Conservation (phyloP, 768 basidiomycete species). For the Tremella mesenterica region DNA sequence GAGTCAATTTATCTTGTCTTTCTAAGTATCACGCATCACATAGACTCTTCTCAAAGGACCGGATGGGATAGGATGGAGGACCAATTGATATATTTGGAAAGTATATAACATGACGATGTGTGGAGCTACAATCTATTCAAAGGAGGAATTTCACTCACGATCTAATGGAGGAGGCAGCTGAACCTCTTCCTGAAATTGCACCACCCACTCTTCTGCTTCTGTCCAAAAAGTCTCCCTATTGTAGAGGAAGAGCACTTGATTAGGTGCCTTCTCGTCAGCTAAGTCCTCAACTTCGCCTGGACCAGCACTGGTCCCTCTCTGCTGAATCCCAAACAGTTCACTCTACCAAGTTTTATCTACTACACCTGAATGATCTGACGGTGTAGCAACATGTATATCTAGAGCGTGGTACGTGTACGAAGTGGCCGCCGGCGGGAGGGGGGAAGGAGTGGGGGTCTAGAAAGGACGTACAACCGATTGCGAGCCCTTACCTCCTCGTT, state of each 20-base stretch:
- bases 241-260: slow-evolving; percentile 27
- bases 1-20: neutral
- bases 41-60: neutral
- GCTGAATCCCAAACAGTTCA: too few relatives aligned
- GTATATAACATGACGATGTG: too few relatives aligned
- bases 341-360: too few relatives aligned
- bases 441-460: neutral
- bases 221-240: slow-evolving; percentile 38
- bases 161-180: slow-evolving; percentile 27
- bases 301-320: too few relatives aligned
- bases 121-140: too few relatives aligned
- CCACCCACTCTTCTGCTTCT: slow-evolving; percentile 34
- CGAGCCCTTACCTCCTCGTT: slow-evolving; percentile 16
- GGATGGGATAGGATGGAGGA: neutral
- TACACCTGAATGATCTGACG: too few relatives aligned
- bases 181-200: slow-evolving; percentile 27
- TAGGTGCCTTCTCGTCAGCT: slow-evolving; percentile 11
- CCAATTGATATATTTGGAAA: too few relatives aligned
- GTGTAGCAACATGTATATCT: too few relatives aligned
- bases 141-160: slow-evolving; percentile 14
- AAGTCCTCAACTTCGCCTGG: too few relatives aligned
- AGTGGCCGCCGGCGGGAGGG: too few relatives aligned
- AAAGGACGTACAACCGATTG: slow-evolving; percentile 10
- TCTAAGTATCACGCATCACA: neutral
- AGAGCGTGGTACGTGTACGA: too few relatives aligned